These are phyloP conservation scores for Microthlaspi erraticum DNA, from an alignment of 345 rosid species.

Conservation along the genomic window DNA sequence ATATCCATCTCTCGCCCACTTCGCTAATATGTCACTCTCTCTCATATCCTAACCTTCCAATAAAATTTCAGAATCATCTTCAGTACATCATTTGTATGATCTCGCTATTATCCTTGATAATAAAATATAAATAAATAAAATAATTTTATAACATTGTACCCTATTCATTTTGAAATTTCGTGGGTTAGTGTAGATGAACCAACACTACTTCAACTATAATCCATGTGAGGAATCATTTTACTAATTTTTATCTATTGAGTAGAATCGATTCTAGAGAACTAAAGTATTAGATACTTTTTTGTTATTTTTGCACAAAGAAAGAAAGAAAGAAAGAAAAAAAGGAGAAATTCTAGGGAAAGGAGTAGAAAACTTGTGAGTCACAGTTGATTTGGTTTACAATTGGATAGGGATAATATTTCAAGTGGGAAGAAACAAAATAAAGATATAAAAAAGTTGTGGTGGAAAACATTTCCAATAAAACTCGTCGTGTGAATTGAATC, in stretches of 20 bases:
- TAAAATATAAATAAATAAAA: neutral
- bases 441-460: slow-evolving; percentile 40
- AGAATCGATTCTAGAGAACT: slow-evolving; percentile 30
- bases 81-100: slow-evolving; percentile 28
- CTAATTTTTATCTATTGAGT: neutral
- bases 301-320: neutral
- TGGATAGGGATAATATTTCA: slow-evolving; percentile 41
- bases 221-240: neutral
- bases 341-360: slow-evolving; percentile 6
- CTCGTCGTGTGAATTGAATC: slow-evolving; percentile 46
- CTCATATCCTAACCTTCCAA: slow-evolving; percentile 47
- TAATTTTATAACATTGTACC: neutral
- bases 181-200: neutral
- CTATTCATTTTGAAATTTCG: neutral
- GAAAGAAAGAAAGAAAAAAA: neutral
- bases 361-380: slow-evolving; percentile 44
- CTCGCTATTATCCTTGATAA: slow-evolving; percentile 31
- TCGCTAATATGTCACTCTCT: slow-evolving; percentile 35
- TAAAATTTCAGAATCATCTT: slow-evolving; percentile 40
- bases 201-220: neutral
- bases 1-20: slow-evolving; percentile 38
- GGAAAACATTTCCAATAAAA: slow-evolving; percentile 23
- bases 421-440: slow-evolving; percentile 11
- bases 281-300: slow-evolving; percentile 22
- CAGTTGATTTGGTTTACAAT: slow-evolving; percentile 35